Percentiles rank a stretch among this genome's conserved stretches.
Evolutionary conservation across 371 early-diverging fungal species (phyloP).

Genomic region (Circinella minor): DNA sequence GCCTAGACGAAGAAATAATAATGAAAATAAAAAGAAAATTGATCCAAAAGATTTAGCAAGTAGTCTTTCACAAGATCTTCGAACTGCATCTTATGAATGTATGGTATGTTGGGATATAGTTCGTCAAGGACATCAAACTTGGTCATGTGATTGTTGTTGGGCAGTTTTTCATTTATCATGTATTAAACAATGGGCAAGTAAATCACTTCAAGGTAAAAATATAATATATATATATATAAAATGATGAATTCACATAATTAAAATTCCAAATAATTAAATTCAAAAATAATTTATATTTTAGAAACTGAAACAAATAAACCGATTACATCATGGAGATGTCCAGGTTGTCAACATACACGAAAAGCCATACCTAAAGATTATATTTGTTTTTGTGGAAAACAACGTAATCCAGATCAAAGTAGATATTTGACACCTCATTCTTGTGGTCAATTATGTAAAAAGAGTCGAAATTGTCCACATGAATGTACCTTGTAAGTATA

Average conservation of each 20-base stretch:
- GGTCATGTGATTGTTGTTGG: slow-evolving; percentile 90
- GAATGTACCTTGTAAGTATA: slow-evolving; percentile 65
- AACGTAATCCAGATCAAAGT: slow-evolving; percentile 67
- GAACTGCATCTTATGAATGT: slow-evolving; percentile 82
- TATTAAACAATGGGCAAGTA: slow-evolving; percentile 75
- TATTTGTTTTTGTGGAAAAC: slow-evolving; percentile 88
- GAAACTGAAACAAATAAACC: slow-evolving; percentile 39
- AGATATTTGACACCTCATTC: slow-evolving; percentile 81
- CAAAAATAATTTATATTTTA: no score
- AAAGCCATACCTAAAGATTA: slow-evolving; percentile 72
- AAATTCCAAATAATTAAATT: no score
- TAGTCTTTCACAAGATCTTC: slow-evolving; percentile 65
- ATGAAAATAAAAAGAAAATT: not conserved
- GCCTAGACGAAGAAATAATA: not conserved
- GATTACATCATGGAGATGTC: slow-evolving; percentile 82
- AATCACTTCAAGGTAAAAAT: slow-evolving; percentile 60
- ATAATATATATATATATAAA: no score
- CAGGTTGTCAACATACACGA: slow-evolving; percentile 87
- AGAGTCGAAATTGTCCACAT: slow-evolving; percentile 69
- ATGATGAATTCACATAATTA: no score
- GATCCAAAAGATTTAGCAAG: slow-evolving; percentile 60
- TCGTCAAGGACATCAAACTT: slow-evolving; percentile 68
- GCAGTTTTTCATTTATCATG: slow-evolving; percentile 88
- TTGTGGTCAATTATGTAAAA: slow-evolving; percentile 80
- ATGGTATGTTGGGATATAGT: slow-evolving; percentile 94